Evolutionary conservation across 164 flowering plant genomes (phyloP).

Genomic region (Hamamelis virginiana): DNA sequence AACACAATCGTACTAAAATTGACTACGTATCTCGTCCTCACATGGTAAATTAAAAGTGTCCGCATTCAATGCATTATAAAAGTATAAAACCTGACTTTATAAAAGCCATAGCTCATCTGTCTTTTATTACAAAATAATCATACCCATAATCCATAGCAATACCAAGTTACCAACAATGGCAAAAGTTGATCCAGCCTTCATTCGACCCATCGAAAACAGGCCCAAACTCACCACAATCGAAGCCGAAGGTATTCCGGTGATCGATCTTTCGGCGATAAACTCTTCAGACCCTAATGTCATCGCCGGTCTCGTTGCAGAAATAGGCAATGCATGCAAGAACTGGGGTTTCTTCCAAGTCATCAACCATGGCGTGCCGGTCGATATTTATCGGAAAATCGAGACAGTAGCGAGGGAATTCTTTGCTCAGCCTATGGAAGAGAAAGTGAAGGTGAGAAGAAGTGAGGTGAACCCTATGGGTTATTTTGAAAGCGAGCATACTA

Average conservation of each 20-base stretch:
- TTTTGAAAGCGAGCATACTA: constrained; percentile 47
- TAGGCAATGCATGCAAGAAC: constrained; percentile 33
- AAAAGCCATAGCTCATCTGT: no score
- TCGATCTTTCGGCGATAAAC: constrained; percentile 27
- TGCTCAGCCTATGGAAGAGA: constrained; percentile 38
- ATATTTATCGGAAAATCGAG: constrained; percentile 16
- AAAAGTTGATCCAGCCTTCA: constrained; percentile 40
- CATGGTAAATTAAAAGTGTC: no score
- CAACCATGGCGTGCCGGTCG: constrained; percentile 47
- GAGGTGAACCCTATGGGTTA: constrained; percentile 38
- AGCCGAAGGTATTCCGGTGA: constrained; percentile 33
- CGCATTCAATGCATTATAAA: no score
- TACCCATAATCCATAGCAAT: no score
- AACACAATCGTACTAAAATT: no score
- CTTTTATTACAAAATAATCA: no score
- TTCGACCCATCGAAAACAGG: constrained; percentile 35
- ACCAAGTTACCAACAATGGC: no score
- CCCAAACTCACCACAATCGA: constrained; percentile 21
- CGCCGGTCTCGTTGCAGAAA: constrained; percentile 10
- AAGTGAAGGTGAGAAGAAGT: constrained; percentile 39
- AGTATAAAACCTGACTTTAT: no score
- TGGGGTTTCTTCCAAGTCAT: constrained; percentile 55
- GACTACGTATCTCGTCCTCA: no score
- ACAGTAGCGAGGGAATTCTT: constrained; percentile 40
- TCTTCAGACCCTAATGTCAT: background rate